Base-by-base conservation (phyloP, 805 yeast genomes). In the Cyberlindnera americana region DNA sequence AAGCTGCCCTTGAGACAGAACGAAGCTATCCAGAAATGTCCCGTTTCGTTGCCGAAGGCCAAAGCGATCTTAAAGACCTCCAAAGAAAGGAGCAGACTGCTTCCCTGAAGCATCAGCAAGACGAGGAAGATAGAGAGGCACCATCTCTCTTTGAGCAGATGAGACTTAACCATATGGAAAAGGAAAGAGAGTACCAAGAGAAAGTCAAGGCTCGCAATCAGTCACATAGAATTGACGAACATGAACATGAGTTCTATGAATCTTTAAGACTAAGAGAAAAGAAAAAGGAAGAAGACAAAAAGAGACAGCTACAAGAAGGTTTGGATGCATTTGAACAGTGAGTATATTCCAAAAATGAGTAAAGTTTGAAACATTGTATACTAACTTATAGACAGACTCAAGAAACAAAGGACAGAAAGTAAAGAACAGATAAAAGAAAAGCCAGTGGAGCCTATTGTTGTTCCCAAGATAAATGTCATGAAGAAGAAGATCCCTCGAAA, bases 71-170 rank as follows among this genome's bases (percentile, higher is more conserved):
- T 26, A 37, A 41, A 11, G 42, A 50, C 0, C 50, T 46, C 3
- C 43, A 53, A 22, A 30, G 27, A 8, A 36, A 41, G 6, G 61
- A 56, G 30, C 23, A n/a, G 6, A 43, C 26, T 3, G 56, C 52
- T 0, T 47, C 51, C 5, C 23, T 19, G 7, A 40, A 51, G 26
- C 43, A 41, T 24, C 43, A 49, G 12, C 44, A 43, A 6, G 56
- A 51, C 6, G 46, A 46, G 18, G 55, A 55, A 19, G 52, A 48
- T 6, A 29, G 44, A 16, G 57, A 55, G 35, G 35, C 49, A 2
- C 36, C 46, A 7, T 52, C 61, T 1, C 40, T 56, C 2, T 56
- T 41, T 22, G 58, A 56, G n/a, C 61, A 56, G 43, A 52, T 56
- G 59, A 49, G 44, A 33, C 18, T 46, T 19, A 56, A 55, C 38